phyloP scores from a whole-genome alignment of 2,329 filamentous ascomycete species.

The Penicillium sp. region DNA sequence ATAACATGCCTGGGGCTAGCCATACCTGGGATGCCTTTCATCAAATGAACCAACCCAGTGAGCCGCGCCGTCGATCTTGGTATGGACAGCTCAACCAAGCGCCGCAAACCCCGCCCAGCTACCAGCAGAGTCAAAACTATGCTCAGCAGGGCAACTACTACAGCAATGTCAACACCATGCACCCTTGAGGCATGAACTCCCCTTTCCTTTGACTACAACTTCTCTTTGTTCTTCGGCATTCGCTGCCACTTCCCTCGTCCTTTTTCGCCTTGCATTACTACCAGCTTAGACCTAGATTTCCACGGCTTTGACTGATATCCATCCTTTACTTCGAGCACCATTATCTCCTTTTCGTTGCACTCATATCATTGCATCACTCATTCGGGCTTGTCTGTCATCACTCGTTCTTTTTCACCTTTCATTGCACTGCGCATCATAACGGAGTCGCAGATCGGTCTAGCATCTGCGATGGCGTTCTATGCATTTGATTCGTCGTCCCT shows the following conservation, averaged over 20 bases:
- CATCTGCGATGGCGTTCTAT: slow-evolving; percentile 21
- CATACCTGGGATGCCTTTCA: slow-evolving; percentile 44
- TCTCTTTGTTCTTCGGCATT: slow-evolving; percentile 4
- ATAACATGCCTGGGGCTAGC: slow-evolving; percentile 41
- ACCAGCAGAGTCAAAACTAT: slow-evolving; percentile 34
- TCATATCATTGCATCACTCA: slow-evolving; percentile 6
- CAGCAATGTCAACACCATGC: slow-evolving; percentile 27
- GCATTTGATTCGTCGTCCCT: background rate
- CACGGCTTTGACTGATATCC: slow-evolving; percentile 3
- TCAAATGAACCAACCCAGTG: slow-evolving; percentile 34
- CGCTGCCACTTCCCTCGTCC: slow-evolving; percentile 2
- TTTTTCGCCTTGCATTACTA: slow-evolving; percentile 6
- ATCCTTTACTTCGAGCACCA: background rate
- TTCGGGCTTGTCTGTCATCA: background rate
- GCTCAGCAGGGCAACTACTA: slow-evolving; percentile 33
- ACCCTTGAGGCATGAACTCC: slow-evolving; percentile 18
- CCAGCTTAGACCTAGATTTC: slow-evolving; percentile 9
- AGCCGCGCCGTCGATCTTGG: slow-evolving; percentile 40
- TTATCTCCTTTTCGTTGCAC: slow-evolving; percentile 2
- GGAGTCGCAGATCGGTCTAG: slow-evolving; percentile 33
- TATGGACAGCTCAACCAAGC: slow-evolving; percentile 35
- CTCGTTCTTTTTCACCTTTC: background rate
- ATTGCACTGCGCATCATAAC: slow-evolving; percentile 32
- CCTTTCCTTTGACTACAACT: background rate
- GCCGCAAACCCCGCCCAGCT: slow-evolving; percentile 26